Percentiles rank a stretch among this genome's conserved stretches.
These are phyloP conservation scores for Cnidoscolus chayamansa DNA, from an alignment of 441 rosid species.

Conservation along the genomic window DNA sequence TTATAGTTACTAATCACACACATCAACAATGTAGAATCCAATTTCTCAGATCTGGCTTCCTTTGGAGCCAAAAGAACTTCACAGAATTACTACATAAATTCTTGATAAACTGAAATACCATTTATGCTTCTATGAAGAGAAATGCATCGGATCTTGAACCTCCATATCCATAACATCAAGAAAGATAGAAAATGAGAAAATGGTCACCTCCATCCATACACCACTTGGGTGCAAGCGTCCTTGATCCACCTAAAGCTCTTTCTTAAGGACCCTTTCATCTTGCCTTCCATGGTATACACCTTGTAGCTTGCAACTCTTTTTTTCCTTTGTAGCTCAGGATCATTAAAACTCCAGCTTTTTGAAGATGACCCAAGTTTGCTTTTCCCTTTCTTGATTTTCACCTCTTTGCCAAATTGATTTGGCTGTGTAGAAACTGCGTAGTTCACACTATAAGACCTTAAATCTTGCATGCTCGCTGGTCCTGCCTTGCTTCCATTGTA, in stretches of 20 bases:
- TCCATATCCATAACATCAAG: not conserved
- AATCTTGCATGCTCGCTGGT: constrained; percentile 59
- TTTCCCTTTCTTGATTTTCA: constrained; percentile 50
- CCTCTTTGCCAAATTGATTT: constrained; percentile 36
- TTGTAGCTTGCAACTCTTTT: constrained; percentile 84
- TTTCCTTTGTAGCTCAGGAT: constrained; percentile 89
- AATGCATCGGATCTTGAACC: not conserved
- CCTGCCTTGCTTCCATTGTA: constrained; percentile 33
- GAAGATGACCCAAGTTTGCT: constrained; percentile 42
- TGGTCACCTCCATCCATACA: constrained; percentile 59
- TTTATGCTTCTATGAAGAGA: not conserved
- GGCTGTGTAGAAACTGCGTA: constrained; percentile 34
- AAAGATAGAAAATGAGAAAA: not conserved
- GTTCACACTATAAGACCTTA: constrained; percentile 70
- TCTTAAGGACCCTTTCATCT: constrained; percentile 73
- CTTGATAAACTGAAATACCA: not conserved
- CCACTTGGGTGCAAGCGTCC: constrained; percentile 53
- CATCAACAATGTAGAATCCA: not conserved
- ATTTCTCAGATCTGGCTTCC: constrained; percentile 11
- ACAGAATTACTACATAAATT: not conserved
- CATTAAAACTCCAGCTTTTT: constrained; percentile 56
- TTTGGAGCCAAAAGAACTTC: not conserved
- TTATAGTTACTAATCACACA: not conserved
- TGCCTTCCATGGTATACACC: constrained; percentile 72
- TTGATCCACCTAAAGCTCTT: constrained; percentile 90